Conservation (phyloP, 139 green algal species). For the Eudorina sp. region DNA sequence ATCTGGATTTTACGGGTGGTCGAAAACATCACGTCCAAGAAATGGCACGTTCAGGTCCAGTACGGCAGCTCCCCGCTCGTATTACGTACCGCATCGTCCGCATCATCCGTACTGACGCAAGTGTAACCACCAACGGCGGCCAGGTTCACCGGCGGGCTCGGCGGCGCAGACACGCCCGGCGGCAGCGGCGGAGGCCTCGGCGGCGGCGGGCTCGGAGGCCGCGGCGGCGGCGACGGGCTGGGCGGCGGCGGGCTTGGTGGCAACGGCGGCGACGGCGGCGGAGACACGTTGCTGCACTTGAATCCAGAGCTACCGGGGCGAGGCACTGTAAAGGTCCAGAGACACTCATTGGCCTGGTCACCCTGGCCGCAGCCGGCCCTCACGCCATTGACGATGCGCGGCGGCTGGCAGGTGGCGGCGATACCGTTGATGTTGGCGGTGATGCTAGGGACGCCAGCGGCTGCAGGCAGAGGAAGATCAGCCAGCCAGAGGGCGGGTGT, state of each 20-base stretch:
- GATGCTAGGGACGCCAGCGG: not conserved
- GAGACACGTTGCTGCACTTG: slow-evolving; percentile 13
- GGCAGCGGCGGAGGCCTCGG: not conserved
- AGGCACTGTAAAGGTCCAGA: slow-evolving; percentile 1
- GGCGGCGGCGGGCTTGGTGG: slow-evolving; percentile 1
- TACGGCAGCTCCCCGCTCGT: too few relatives aligned
- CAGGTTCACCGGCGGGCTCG: not conserved
- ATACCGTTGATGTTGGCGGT: slow-evolving; percentile 17
- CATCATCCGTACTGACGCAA: slow-evolving; percentile 27
- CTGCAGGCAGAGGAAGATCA: not conserved
- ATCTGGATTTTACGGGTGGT: too few relatives aligned
- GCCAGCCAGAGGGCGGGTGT: too few relatives aligned
- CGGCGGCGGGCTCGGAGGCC: not conserved
- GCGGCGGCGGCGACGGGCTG: not conserved
- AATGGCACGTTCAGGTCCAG: too few relatives aligned
- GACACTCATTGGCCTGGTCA: slow-evolving; percentile 36
- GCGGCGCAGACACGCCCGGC: not conserved
- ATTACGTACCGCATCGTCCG: slow-evolving; percentile 23
- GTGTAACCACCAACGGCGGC: not conserved
- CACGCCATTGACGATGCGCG: not conserved
- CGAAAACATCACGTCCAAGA: too few relatives aligned
- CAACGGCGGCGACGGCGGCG: not conserved
- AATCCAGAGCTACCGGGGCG: not conserved
- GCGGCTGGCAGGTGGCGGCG: slow-evolving; percentile 1
- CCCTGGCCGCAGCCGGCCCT: not conserved